Base-by-base conservation (phyloP, 1,284 basidiomycete genomes). In the Ganoderma resinaceum region DNA sequence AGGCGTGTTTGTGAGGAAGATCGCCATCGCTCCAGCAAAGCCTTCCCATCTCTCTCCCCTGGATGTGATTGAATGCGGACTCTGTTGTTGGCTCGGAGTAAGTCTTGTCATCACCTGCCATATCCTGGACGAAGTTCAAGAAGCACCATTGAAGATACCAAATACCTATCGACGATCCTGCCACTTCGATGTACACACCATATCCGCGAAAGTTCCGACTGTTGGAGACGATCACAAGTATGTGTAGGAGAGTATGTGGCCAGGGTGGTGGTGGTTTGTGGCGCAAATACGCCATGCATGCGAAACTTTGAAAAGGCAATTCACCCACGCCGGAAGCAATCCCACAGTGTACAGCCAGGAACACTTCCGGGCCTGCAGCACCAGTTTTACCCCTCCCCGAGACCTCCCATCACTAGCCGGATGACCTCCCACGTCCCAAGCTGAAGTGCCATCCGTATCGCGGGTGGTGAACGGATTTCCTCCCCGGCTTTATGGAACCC, bases 1-100 rank as follows among this genome's bases (percentile, higher is more conserved):
- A 62, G 65, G 71, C 71, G 67, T 72, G 71, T 68, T 63, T 53
- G 61, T 42, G 66, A 42, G 63, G 71, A 68, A 72, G 71, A 66
- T 68, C 68, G 61, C 33, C 61, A 40, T 26, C 37, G 29, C n/a
- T 18, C 5, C 46, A 26, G 46, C 58, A 49, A 26, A 43, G 31
- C 58, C 29, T 63, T 72, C 67, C 63, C 66, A 70, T 67, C 67
- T 65, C 61, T 37, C 63, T 18, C 29, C 46, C 23, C 52, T 46
- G 53, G 57, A 23, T 58, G 52, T 40, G 62, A 52, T 52, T 52
- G 55, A 67, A 67, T 63, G 52, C 43, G 53, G 59, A 26, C 46
- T 62, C 65, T 46, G 52, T 67, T 69, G 69, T 55, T 65, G 67
- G 53, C 62, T 69, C 71, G 71, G 67, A 61, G 71, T 67, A 67